Evolutionary conservation across 2,329 filamentous ascomycete genomes (phyloP), one percentile per base, ranked within the genome.

Genomic region (Botrytis byssoidea): DNA sequence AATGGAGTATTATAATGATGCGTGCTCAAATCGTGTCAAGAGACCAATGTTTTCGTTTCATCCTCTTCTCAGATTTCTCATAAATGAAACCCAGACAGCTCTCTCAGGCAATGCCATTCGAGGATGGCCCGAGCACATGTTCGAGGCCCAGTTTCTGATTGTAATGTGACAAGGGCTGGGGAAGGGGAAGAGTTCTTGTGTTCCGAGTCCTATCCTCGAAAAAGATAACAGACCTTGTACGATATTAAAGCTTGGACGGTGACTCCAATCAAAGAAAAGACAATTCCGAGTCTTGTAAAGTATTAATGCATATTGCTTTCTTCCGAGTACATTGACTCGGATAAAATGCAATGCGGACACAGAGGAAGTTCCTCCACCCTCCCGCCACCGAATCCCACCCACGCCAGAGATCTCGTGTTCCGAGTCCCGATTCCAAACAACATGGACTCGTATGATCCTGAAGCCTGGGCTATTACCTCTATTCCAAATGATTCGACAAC

Each of bases 101-200:
- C 10, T 25, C 12, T 25, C 29, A 25, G 44, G 7, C 20, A 16
- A 25, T 8, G 22, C 64, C 64, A 51, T 32, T 46, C 64, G 44
- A 32, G 42, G 22, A 51, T 64, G 37, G 42, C 29, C 64, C 64
- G 64, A 66, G 64, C 64, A 66, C 64, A 46, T 48, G 44, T 48
- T 35, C 29, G 20, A 66, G 46, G 32, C 18, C 37, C 64, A 66
- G 46, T 66, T 29, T 48, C 64, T 48, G 44, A 35, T 29, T 37
- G 9, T 29, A 51, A 57, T 29, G n/a, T 14, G 29, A 57, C 51
- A 18, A 57, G 51, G n/a, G 51, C n/a, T 57, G n/a, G 51, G n/a
- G n/a, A 55, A 40, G 59, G 59, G 22, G 22, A 61, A 61, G 35
- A 40, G 59, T n/a, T 40, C 6, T 61, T 61, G 22, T 22, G 22